These are phyloP conservation scores for Gaeumannomyces tritici DNA, from an alignment of 2,329 filamentous ascomycete genomes.

Conservation along the genomic window DNA sequence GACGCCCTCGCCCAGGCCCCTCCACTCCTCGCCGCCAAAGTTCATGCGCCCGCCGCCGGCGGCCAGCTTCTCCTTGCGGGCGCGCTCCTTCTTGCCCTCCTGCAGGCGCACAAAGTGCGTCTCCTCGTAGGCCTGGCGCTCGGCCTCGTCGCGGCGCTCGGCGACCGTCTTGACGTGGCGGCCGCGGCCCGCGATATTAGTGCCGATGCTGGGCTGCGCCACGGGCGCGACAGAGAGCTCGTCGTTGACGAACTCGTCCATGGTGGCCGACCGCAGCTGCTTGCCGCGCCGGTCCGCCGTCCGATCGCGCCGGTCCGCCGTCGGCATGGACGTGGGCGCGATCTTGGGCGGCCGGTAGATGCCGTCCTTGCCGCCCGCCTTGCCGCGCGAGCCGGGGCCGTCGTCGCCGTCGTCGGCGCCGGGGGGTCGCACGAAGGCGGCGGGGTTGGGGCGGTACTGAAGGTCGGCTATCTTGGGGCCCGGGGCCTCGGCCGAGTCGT, in stretches of 20 bases:
- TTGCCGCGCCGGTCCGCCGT: conserved; percentile 43
- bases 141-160: conserved; percentile 68
- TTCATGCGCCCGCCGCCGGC: conserved; percentile 42
- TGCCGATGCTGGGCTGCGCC: conserved; percentile 84
- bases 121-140: conserved; percentile 83
- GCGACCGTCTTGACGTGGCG: conserved; percentile 68
- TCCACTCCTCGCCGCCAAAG: conserved; percentile 89
- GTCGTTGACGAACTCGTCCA: conserved; percentile 84
- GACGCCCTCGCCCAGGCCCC: conserved; percentile 71
- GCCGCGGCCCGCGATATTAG: conserved; percentile 72
- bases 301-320: conserved; percentile 52
- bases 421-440: conserved; percentile 25
- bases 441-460: conserved; percentile 26
- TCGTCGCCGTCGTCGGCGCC: conserved; percentile 16
- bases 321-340: conserved; percentile 76
- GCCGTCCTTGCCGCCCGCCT: conserved; percentile 37
- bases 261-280: conserved; percentile 62
- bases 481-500: conserved; percentile 16
- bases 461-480: conserved; percentile 14
- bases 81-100: conserved; percentile 76
- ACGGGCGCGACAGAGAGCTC: conserved; percentile 76
- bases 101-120: conserved; percentile 79
- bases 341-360: conserved; percentile 87
- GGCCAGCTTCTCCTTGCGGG: conserved; percentile 49
- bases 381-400: conserved; percentile 6